These are phyloP conservation scores for Gymnopilus junonius DNA, from an alignment of 768 basidiomycete genomes.

Conservation along the genomic window DNA sequence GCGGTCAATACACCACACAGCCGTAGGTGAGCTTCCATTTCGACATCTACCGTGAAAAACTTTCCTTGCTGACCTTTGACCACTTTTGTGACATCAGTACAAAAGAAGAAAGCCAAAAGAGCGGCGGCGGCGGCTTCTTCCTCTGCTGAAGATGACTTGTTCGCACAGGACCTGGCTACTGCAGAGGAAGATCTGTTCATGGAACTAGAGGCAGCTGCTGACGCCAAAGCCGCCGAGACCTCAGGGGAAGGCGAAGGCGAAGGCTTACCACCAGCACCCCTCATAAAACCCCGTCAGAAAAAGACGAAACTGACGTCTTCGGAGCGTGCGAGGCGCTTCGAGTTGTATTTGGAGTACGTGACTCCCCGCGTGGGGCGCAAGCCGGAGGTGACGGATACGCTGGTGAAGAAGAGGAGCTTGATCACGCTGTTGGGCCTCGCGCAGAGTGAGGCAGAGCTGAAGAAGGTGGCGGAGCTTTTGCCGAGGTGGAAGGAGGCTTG, in stretches of 20 bases:
- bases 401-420: constrained; percentile 53
- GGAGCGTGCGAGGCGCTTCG: constrained; percentile 36
- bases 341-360: constrained; percentile 38
- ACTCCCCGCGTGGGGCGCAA: constrained; percentile 42
- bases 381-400: constrained; percentile 35
- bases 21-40: constrained; percentile 22
- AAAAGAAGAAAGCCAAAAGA: constrained; percentile 35
- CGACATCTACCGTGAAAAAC: not conserved
- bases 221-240: not conserved
- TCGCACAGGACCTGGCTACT: constrained; percentile 24
- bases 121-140: not conserved
- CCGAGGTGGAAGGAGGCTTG: constrained; percentile 54
- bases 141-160: constrained; percentile 32
- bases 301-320: constrained; percentile 31
- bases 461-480: constrained; percentile 44
- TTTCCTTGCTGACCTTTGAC: constrained; percentile 1
- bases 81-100: constrained; percentile 21
- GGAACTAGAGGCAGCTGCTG: constrained; percentile 16
- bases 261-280: constrained; percentile 9
- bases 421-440: constrained; percentile 55
- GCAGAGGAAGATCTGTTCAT: constrained; percentile 35
- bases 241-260: too few species aligned
- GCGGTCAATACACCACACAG: constrained; percentile 23
- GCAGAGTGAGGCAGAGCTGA: constrained; percentile 51
- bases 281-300: not conserved